Evolutionary conservation across 306 rosid genomes (phyloP).

Genomic region (Castanospermum australe): DNA sequence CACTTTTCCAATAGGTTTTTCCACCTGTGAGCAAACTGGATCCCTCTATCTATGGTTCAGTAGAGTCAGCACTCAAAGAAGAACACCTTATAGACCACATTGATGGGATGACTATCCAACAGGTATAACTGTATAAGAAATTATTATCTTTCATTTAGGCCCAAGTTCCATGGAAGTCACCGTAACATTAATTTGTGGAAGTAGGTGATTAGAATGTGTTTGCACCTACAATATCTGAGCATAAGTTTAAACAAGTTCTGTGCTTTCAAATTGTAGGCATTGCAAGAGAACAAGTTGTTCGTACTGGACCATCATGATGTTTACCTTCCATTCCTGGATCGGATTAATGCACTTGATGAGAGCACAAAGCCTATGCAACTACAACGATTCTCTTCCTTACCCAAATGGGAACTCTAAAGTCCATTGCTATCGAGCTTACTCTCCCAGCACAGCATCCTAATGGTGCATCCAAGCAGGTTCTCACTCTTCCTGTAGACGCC

Average conservation of each 20-base stretch:
- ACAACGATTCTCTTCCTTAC: slow-evolving; percentile 33
- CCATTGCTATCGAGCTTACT: slow-evolving; percentile 39
- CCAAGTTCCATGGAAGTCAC: too few species aligned
- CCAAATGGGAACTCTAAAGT: slow-evolving; percentile 32
- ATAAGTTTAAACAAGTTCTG: background rate
- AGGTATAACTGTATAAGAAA: slow-evolving; percentile 15
- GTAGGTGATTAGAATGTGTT: background rate
- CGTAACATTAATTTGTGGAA: background rate
- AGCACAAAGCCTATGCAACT: slow-evolving; percentile 42
- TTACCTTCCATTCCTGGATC: slow-evolving; percentile 36
- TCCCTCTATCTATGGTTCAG: slow-evolving; percentile 37
- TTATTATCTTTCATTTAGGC: background rate
- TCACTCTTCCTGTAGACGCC: slow-evolving; percentile 40
- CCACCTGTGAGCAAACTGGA: slow-evolving; percentile 45
- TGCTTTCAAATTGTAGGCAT: slow-evolving; percentile 16
- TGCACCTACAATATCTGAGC: too few species aligned
- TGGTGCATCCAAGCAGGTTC: slow-evolving; percentile 31
- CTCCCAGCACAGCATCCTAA: slow-evolving; percentile 15
- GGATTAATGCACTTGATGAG: slow-evolving; percentile 33
- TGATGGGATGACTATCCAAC: slow-evolving; percentile 39
- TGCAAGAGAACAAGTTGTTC: slow-evolving; percentile 35
- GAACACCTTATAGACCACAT: slow-evolving; percentile 37
- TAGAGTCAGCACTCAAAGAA: slow-evolving; percentile 41
- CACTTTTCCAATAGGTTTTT: slow-evolving; percentile 15
- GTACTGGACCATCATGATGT: slow-evolving; percentile 39